Evolutionary conservation across 805 yeast genomes (phyloP), one percentile per base, ranked within the genome.

Genomic region (Kodamaea kakaduensis): DNA sequence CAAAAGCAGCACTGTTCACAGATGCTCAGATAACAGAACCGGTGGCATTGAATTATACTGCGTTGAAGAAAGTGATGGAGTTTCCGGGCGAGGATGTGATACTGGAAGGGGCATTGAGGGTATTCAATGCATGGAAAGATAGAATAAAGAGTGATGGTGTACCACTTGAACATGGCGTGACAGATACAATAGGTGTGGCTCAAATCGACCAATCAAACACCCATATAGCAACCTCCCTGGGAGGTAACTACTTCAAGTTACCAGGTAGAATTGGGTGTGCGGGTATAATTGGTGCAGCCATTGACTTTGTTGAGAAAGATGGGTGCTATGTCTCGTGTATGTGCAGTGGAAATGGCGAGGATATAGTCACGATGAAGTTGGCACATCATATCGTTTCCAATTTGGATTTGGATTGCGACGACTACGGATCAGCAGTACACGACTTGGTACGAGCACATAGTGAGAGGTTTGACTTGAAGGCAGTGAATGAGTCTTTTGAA

Each of bases 321-420:
- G 47, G 40, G 4, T 32, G 38, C 22, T 54, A 54, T n/a, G 45
- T 68, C 1, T 45, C 58, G 23, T 56, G 64, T 29, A 48, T 50
- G 55, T 71, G 79, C 50, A 68, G 77, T 24, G 81, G 81, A 3
- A 73, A 71, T 46, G 81, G 81, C 2, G 81, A 75, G 43, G 76
- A 73, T 37, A 74, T 75, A 22, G 56, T 73, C 4, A 51, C 53
- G 33, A 56, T 65, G 61, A 67, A 62, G 33, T 47, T 75, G 14
- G 70, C 75, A 3, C 45, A 63, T 22, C 38, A 37, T 9, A 28
- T 59, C 3, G 48, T 51, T 2, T 46, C 38, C 10, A 41, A 39
- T 16, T 31, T 38, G 6, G 15, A 47, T 9, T 23, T 42, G 6
- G 47, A 42, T 5, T 42, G 41, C 18, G 47, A 46, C 7, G 56